Base-by-base conservation (phyloP, 306 rosid genomes). In the Rosa rugosa region DNA sequence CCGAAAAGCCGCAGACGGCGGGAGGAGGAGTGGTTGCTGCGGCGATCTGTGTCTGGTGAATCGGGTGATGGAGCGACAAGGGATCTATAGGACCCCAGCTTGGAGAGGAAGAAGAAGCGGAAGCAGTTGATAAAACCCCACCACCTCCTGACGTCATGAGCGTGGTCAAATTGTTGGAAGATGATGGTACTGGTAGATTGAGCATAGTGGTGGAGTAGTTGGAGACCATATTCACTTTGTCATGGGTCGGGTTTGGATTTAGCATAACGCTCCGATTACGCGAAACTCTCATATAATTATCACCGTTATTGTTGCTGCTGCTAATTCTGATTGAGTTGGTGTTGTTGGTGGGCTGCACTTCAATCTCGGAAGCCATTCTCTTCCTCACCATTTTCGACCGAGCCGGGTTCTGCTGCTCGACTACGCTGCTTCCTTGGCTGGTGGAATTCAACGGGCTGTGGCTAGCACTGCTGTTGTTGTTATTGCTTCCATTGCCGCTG, bases 181-280 rank as follows among this genome's bases (percentile, higher is more conserved):
- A 51, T 13, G 80, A n/a, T 80, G 78, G 83, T 47, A 44, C 46
- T 41, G 78, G 83, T 38, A 68, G 27, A 54, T 67, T 67, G 27
- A 69, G 83, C 85, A 82, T 81, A 88, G 97, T 91, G 93, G 98
- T 90, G 97, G 99, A 91, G 99, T 88, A 87, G 99, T 91, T 91
- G 87, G 89, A 64, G 73, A 46, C 79, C 70, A 54, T 72, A 65
- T 62, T 69, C 69, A 71, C 66, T 59, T 63, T 25, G 67, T 46
- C 65, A 53, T 40, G 78, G 45, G 40, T 56, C 40, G 13, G 34
- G 49, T 8, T 40, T 70, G 44, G 69, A 41, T 44, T 67, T 25
- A 23, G n/a, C 49, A 75, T 34, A 66, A 51, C 1, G 57, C 82
- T 71, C 51, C 93, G 83, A 25, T 67, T 67, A 67, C 96, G 94